Base-by-base conservation (phyloP, 1,139 yeast species). In the Lodderomyces beijingensis region DNA sequence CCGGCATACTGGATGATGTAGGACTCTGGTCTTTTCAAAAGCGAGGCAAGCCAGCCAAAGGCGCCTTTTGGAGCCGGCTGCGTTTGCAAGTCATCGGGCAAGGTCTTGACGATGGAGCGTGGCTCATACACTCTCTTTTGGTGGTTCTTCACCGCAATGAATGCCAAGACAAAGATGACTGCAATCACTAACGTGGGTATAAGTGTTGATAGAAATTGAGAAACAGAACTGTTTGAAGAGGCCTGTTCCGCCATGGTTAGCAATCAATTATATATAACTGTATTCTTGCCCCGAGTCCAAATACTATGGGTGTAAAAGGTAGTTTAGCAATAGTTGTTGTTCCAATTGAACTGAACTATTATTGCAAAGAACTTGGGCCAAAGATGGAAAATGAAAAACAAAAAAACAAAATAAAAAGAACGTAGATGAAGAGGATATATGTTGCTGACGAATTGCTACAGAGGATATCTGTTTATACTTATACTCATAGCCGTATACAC, bases 81-180 rank as follows among this genome's bases (percentile, higher is more conserved):
- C 1, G 85, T 77, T 37, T 63, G 57, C 43, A 65, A 55, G 34
- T 64, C 69, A 24, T 51, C 41, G 4, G 74, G 69, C 17, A 68
- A 51, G 1, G 70, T 47, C 19, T 57, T 50, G 29, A 75, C 74
- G n/a, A 52, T 42, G 3, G 79, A 59, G 48, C 94, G 77, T 13
- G 96, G 95, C 55, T 86, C 91, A 53, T 91, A 91, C 18, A 87
- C 85, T 44, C 89, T 66, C 39, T 61, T 66, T 51, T 80, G 74
- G 43, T 64, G 70, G 38, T 82, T 76, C 49, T 96, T 71, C 35
- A 91, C 52, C 3, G 64, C 27, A n/a, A 87, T 44, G 53, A 91
- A 91, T 4, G 70, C 57, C 0, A 59, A 25, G 10, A 81, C 50
- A 46, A 85, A 82, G 2, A 74, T 64, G 3, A 62, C 63, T 37